Percentiles rank a stretch among this genome's conserved stretches.
These are phyloP conservation scores for Coccinonectria pachysandricola DNA, from an alignment of 2,329 filamentous ascomycete genomes.

Conservation along the genomic window DNA sequence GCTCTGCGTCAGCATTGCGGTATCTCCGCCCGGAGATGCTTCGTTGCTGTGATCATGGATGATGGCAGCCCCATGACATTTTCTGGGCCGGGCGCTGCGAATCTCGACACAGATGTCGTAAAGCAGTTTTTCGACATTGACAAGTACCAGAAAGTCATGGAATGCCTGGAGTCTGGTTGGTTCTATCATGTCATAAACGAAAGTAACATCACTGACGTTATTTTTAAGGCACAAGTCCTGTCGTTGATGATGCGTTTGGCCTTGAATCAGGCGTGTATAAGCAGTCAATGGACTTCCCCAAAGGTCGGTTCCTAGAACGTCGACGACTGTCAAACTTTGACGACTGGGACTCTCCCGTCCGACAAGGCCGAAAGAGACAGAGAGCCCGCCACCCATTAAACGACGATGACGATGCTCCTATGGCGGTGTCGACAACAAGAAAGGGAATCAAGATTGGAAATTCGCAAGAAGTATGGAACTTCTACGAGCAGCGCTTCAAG, in stretches of 20 bases:
- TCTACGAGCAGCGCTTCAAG: slow-evolving; percentile 52
- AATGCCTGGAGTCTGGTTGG: slow-evolving; percentile 31
- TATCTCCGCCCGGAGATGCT: slow-evolving; percentile 41
- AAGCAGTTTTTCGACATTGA: slow-evolving; percentile 36
- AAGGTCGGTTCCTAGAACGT: slow-evolving; percentile 19
- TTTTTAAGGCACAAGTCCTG: slow-evolving; percentile 21
- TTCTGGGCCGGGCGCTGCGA: slow-evolving; percentile 29
- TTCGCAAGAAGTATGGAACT: slow-evolving; percentile 42
- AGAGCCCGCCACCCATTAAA: slow-evolving; percentile 27
- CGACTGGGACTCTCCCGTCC: slow-evolving; percentile 22
- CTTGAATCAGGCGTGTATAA: slow-evolving; percentile 17
- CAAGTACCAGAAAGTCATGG: slow-evolving; percentile 30
- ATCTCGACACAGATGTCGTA: slow-evolving; percentile 28
- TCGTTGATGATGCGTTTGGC: slow-evolving; percentile 23
- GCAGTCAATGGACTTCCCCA: slow-evolving; percentile 15
- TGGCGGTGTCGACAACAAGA: slow-evolving; percentile 29
- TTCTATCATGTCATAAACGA: not conserved
- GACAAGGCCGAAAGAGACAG: slow-evolving; percentile 21
- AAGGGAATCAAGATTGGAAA: slow-evolving; percentile 42
- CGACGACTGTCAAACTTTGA: slow-evolving; percentile 23
- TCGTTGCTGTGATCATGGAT: slow-evolving; percentile 40
- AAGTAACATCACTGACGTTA: slow-evolving; percentile 9
- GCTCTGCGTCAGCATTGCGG: slow-evolving; percentile 42
- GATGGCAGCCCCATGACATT: slow-evolving; percentile 37
- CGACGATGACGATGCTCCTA: slow-evolving; percentile 31